A percentile compares a stretch with the other conserved stretches of the same genome.
Evolutionary conservation across 306 rosid genomes (phyloP).

Genomic region (Fragaria ananassa): DNA sequence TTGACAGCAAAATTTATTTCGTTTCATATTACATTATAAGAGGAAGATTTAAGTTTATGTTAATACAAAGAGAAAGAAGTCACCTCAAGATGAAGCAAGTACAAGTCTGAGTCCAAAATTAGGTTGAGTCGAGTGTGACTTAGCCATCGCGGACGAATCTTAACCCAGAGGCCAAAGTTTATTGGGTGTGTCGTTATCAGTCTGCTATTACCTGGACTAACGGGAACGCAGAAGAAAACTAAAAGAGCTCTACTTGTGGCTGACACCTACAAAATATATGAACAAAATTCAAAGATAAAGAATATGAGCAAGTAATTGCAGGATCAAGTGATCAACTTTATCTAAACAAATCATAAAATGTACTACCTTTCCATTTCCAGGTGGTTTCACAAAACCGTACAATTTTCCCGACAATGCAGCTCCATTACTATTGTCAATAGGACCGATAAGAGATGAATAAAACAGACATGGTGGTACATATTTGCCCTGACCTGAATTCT

Average conservation of each 20-base stretch:
- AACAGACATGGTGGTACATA: constrained; percentile 65
- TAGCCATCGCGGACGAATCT: constrained; percentile 75
- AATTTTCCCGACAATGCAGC: constrained; percentile 20
- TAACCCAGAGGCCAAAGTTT: constrained; percentile 45
- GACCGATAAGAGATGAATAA: constrained; percentile 38
- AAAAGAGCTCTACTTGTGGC: constrained; percentile 30
- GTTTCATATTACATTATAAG: too few relatives aligned
- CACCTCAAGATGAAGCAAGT: constrained; percentile 75
- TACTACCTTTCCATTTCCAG: constrained; percentile 42
- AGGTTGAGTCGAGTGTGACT: constrained; percentile 69
- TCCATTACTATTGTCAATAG: constrained; percentile 34
- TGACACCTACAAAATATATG: constrained; percentile 41
- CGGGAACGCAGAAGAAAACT: constrained; percentile 72
- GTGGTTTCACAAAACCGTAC: constrained; percentile 9
- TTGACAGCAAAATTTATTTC: too few relatives aligned
- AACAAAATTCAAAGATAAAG: not conserved
- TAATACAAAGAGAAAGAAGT: constrained; percentile 19
- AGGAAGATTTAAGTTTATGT: not conserved
- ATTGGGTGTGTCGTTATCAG: constrained; percentile 76
- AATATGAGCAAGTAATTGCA: not conserved
- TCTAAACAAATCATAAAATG: not conserved
- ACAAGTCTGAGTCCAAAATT: constrained; percentile 78
- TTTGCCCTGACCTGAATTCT: constrained; percentile 40
- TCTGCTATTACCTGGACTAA: constrained; percentile 92
- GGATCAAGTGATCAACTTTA: not conserved